Evolutionary conservation across 2,329 filamentous ascomycete species (phyloP), one percentile per base, ranked within the genome.

Genomic region (Leptographium wingfieldii): DNA sequence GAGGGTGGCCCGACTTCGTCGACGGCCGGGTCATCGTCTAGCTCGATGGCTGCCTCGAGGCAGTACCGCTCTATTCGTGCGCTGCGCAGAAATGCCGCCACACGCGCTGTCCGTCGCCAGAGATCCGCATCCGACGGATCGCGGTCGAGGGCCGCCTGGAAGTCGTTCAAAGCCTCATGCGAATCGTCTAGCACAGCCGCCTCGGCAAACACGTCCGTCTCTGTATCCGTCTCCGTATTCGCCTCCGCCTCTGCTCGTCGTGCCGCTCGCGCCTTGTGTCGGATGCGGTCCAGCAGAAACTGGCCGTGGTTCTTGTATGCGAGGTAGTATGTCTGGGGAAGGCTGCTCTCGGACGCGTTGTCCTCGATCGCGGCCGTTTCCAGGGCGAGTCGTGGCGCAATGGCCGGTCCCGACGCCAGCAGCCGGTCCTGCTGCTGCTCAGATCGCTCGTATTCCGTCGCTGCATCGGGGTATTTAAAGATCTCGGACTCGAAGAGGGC

Each of bases 241-340:
- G 40, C 16, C 35, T 33, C 51, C 19, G 56, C 52, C 0, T 55
- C 60, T 53, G 0, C 25, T 29, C 31, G 38, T 5, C 66, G 67
- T 62, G 3, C 66, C 63, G 35, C 73, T 3, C 46, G 74, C 12
- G 75, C 70, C 55, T 73, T 78, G 71, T 82, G 74, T 66, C 78
- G 84, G 65, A 87, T 82, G 61, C 74, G 76, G 69, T 99, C 92
- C n/a, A 99, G 77, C 61, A 87, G 77, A 69, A 95, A 96, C 68
- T 97, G 90, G 51, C 91, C 94, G 73, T 92, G 86, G 67, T 97
- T 99, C 72, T 97, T 99, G 77, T 95, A 90, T 1, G 92, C 88
- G 9, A 99, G 80, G 68, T 96, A 96, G 25, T 97, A 79, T 12
- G 95, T 91, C 68, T 96, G 92, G 0, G 90, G 86, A 11, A 97